A percentile compares a stretch with the other conserved stretches of the same genome.
phyloP scores from a whole-genome alignment of 805 yeast genomes.

The Nakazawaea ishiwadae region DNA sequence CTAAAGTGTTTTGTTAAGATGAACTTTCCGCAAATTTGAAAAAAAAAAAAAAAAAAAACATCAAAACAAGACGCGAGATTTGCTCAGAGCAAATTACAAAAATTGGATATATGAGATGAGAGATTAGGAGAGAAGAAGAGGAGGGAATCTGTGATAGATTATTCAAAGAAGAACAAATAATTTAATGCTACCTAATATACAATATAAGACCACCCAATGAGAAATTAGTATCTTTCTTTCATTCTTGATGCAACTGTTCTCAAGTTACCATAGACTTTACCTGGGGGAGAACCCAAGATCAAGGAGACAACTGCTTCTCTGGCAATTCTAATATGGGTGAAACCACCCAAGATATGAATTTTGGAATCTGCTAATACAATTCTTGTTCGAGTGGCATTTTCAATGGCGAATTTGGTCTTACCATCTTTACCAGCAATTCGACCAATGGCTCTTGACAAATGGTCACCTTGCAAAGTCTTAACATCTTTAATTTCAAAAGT shows the following conservation, averaged over 20 bases:
- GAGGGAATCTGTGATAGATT: too few species aligned
- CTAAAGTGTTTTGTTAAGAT: background rate
- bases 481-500: conserved; percentile 97
- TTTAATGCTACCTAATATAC: background rate
- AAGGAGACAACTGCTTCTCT: conserved; percentile 92
- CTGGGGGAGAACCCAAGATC: conserved; percentile 97
- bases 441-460: conserved; percentile 96
- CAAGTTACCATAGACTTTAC: conserved; percentile 95
- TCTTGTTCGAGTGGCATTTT: conserved; percentile 97
- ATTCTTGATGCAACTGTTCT: conserved; percentile 95
- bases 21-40: too few species aligned
- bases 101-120: too few species aligned
- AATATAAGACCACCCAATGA: background rate
- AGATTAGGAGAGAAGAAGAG: too few species aligned
- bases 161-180: too few species aligned
- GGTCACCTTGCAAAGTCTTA: conserved; percentile 92
- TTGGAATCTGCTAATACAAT: conserved; percentile 95
- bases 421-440: conserved; percentile 99
- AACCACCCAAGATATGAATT: conserved; percentile 95
- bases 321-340: conserved; percentile 97
- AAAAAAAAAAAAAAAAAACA: too few species aligned
- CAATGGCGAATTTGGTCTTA: conserved; percentile 96
- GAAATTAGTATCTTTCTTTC: conserved; percentile 85
- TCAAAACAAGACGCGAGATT: too few species aligned
- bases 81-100: too few species aligned